Base-by-base conservation (phyloP, 2,329 filamentous ascomycete genomes). In the Colletotrichum chlorophyti region DNA sequence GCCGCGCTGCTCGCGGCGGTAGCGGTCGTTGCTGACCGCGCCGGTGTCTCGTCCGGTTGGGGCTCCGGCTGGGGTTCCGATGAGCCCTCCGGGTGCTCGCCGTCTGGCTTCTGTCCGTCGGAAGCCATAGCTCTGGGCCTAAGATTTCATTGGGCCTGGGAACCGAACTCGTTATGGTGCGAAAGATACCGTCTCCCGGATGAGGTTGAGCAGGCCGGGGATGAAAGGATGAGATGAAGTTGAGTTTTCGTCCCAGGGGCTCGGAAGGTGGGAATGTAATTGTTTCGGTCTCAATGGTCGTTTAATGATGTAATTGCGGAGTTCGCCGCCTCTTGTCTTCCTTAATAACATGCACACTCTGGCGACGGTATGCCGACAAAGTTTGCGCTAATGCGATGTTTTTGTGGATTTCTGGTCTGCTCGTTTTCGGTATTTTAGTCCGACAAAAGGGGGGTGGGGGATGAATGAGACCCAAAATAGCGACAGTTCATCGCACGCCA, bases 291-390 rank as follows among this genome's bases (percentile, higher is more conserved):
- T 43, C 5, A 31, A 24, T 9, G 24, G 43, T 12, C n/a, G n/a
- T n/a, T n/a, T 3, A 29, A 45, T 59, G 55, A 59, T 59, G 55
- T 59, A 59, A 59, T 55, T 26, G 37, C 55, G 51, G 55, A 55
- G 43, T 37, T 49, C 37, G 31, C 55, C 55, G 51, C 27, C 29
- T 15, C 3, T 31, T 6, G 24, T 23, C 14, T 48, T 12, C 21
- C 21, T 17, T 3, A 17, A 23, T 26, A 17, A 4, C n/a, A n/a
- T n/a, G n/a, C n/a, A n/a, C n/a, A n/a, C n/a, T n/a, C 24, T 41
- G 21, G 15, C 43, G 40, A 15, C 3, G 37, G 12, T 43, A 34
- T 55, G 42, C 43, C 37, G 51, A 24, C 32, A 45, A 24, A 41
- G 32, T 50, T 59, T 34, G 43, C 51, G 55, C 55, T 48, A 59